Evolutionary conservation across 1,284 basidiomycete genomes (phyloP).

Genomic region (Rhodotorula sp.): DNA sequence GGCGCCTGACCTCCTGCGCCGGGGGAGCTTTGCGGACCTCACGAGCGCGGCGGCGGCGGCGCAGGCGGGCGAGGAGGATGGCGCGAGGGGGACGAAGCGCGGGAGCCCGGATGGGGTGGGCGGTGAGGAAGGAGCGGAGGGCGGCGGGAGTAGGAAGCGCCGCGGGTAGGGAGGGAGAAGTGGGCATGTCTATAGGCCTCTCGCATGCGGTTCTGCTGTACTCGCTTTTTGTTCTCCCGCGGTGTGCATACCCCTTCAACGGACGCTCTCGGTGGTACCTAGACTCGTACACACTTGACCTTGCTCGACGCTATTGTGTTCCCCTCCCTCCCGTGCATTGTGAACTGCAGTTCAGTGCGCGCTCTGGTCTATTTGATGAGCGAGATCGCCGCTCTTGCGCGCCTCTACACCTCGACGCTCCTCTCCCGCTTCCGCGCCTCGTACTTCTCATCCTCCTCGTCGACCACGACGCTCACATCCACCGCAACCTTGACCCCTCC

Average conservation of each 20-base stretch:
- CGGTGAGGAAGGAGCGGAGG: background rate
- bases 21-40: background rate
- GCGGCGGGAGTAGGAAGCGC: background rate
- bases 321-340: too few species aligned
- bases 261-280: too few species aligned
- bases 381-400: too few species aligned
- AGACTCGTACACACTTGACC: too few species aligned
- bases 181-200: background rate
- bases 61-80: background rate
- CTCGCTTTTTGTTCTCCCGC: too few species aligned
- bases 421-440: background rate
- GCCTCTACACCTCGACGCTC: background rate
- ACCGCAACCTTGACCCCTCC: conserved; percentile 3
- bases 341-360: too few species aligned
- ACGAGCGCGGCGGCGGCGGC: conserved; percentile 5
- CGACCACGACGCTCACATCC: conserved; percentile 13
- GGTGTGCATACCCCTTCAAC: too few species aligned
- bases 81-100: background rate
- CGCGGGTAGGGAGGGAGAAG: background rate
- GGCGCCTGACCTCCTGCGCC: conserved; percentile 10
- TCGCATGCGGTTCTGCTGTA: too few species aligned
- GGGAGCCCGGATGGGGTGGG: background rate
- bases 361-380: too few species aligned
- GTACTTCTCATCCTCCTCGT: conserved; percentile 6
- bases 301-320: too few species aligned